Conservation (phyloP, 2,329 filamentous ascomycete species). For the Aspergillus ibericus region DNA sequence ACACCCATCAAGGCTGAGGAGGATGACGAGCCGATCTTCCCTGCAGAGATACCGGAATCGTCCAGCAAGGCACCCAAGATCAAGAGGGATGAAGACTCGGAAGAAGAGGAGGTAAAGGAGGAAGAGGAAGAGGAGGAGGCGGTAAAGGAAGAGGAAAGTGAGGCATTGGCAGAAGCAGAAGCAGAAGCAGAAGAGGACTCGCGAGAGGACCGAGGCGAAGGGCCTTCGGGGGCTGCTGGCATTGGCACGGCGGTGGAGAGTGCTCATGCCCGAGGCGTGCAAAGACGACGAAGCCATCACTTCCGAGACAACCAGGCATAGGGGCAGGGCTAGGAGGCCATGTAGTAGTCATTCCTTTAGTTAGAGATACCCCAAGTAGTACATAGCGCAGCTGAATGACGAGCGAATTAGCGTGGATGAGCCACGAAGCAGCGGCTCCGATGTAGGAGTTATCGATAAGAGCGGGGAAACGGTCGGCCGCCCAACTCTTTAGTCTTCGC, state of each 20-base stretch:
- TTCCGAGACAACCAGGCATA: constrained; percentile 15
- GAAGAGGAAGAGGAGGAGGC: constrained; percentile 16
- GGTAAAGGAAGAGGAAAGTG: constrained; percentile 20
- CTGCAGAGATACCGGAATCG: constrained; percentile 2
- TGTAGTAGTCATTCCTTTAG: neutral
- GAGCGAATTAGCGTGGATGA: neutral
- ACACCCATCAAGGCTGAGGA: constrained; percentile 25
- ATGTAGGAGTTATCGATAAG: constrained; percentile 22
- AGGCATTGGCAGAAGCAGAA: constrained; percentile 12
- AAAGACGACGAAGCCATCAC: constrained; percentile 34
- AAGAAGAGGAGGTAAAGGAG: constrained; percentile 16
- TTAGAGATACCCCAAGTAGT: constrained; percentile 2
- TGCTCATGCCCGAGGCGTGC: constrained; percentile 29
- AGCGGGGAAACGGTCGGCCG: constrained; percentile 9
- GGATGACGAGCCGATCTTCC: constrained; percentile 9
- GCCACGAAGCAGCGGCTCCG: neutral
- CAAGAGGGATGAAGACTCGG: constrained; percentile 27
- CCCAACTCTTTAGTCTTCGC: constrained; percentile 7
- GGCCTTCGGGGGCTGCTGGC: constrained; percentile 48
- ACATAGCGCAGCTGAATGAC: neutral
- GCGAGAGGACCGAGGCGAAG: constrained; percentile 10
- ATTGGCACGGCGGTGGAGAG: constrained; percentile 55
- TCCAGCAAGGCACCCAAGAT: constrained; percentile 8
- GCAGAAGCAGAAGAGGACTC: constrained; percentile 13
- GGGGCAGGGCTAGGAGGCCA: no score